Evolutionary conservation across 345 rosid genomes (phyloP), one percentile per base, ranked within the genome.

Genomic region (Excoecaria cochinchinensis): DNA sequence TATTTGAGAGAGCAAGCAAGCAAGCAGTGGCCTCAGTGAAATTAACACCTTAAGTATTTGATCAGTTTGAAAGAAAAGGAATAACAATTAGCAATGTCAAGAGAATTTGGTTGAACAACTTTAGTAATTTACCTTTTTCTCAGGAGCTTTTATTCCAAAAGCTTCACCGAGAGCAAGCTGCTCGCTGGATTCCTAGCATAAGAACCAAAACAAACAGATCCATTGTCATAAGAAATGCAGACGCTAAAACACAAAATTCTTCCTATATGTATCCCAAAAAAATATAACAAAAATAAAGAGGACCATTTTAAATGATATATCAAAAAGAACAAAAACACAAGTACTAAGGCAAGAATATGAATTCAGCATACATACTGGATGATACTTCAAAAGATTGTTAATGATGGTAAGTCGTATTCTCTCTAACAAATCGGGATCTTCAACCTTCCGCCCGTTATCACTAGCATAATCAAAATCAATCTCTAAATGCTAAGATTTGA

Each of bases 81-180:
- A 48, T 74, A 67, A 69, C 42, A 76, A 62, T 40, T 73, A 67
- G 47, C 24, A 48, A 9, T 10, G 15, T 44, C 4, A 21, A 39
- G 42, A 7, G 13, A 53, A 53, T 4, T 44, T 53, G 22, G 10
- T 44, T 6, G 9, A 44, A 44, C 48, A 6, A 1, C 48, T 12
- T 50, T 25, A 40, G 44, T 62, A 61, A 74, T 13, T 69, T 61
- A 93, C 99, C 96, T 95, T 93, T 78, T 88, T 90, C 86, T 80
- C 87, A 6, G 98, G 98, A 81, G 91, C 97, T 84, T 86, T 87
- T 81, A 93, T 82, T 84, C 99, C 98, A 84, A 95, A 95, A 50
- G 91, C 92, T 83, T 89, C 98, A 21, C 99, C 99, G 94, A 95
- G 83, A 16, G 99, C 99, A 81, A 95, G 97, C 78, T 81, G 89